Evolutionary conservation across 139 green algal genomes (phyloP).

Genomic region (Picochlorum sp.): DNA sequence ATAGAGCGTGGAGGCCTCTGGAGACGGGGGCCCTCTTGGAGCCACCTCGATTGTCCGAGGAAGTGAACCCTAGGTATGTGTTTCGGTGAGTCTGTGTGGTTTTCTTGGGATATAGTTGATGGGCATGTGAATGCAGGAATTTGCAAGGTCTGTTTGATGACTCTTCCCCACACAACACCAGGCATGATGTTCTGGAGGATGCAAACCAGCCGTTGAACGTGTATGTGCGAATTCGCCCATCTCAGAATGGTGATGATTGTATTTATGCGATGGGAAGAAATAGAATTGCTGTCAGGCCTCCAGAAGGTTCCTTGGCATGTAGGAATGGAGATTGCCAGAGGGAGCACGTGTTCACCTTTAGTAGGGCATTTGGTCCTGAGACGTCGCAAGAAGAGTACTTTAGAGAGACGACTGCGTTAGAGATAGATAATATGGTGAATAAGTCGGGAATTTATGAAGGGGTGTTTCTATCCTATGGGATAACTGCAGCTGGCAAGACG

Average conservation of each 20-base stretch:
- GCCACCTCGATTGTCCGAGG: slow-evolving; percentile 12
- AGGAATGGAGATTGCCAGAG: slow-evolving; percentile 31
- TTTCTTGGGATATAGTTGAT: neutral
- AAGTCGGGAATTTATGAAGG: slow-evolving; percentile 31
- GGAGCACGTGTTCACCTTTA: slow-evolving; percentile 53
- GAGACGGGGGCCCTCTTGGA: too few species aligned
- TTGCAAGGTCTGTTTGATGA: slow-evolving; percentile 20
- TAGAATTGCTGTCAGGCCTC: slow-evolving; percentile 41
- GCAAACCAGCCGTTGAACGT: slow-evolving; percentile 36
- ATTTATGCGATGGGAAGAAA: slow-evolving; percentile 35
- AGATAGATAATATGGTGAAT: slow-evolving; percentile 37
- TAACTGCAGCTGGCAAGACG: slow-evolving; percentile 72
- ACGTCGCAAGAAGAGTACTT: slow-evolving; percentile 44
- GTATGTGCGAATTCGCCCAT: slow-evolving; percentile 42
- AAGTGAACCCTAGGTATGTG: slow-evolving; percentile 8
- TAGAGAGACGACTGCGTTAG: slow-evolving; percentile 13
- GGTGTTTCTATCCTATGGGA: slow-evolving; percentile 74
- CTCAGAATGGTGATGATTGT: slow-evolving; percentile 13
- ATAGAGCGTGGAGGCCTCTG: too few species aligned
- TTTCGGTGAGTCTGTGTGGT: neutral
- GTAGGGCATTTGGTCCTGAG: slow-evolving; percentile 38
- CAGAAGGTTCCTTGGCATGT: slow-evolving; percentile 37
- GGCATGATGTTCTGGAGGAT: neutral
- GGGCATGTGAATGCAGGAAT: neutral
- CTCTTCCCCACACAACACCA: neutral